These are phyloP conservation scores for Yarrowia osloensis DNA, from an alignment of 805 yeast species.

Conservation along the genomic window DNA sequence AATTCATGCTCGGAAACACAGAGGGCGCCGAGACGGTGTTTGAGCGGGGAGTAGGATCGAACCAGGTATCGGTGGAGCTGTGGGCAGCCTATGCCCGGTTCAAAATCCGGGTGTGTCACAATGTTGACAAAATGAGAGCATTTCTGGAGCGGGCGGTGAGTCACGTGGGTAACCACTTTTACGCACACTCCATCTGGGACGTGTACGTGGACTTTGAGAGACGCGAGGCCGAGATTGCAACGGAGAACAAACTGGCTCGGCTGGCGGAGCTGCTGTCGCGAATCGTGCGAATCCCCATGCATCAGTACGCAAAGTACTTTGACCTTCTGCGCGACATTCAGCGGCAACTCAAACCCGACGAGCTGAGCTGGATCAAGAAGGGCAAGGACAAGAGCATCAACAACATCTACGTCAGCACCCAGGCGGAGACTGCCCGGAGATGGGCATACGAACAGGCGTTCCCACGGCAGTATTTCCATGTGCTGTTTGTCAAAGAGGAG, in stretches of 20 bases:
- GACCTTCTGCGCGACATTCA: constrained; percentile 45
- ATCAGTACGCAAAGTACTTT: constrained; percentile 81
- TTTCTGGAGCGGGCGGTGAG: constrained; percentile 52
- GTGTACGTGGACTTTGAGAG: constrained; percentile 63
- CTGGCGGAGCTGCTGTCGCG: constrained; percentile 45
- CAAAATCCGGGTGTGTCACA: constrained; percentile 37
- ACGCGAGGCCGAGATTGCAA: constrained; percentile 42
- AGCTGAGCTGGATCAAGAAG: constrained; percentile 7
- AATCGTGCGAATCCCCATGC: constrained; percentile 59
- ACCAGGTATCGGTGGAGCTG: constrained; percentile 42
- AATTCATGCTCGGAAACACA: constrained; percentile 42
- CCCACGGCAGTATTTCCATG: constrained; percentile 54
- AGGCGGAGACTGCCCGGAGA: constrained; percentile 54
- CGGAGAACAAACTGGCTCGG: constrained; percentile 44
- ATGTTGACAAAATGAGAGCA: constrained; percentile 34
- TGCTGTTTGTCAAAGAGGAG: constrained; percentile 49
- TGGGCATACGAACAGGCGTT: constrained; percentile 71
- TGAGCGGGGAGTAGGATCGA: constrained; percentile 41
- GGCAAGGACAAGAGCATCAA: constrained; percentile 23
- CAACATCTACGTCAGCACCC: constrained; percentile 48
- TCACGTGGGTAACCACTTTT: constrained; percentile 67
- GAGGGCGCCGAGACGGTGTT: constrained; percentile 42
- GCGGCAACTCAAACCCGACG: constrained; percentile 40
- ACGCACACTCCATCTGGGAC: constrained; percentile 85
- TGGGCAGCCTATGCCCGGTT: constrained; percentile 47